Evolutionary conservation across 257 asterid genomes (phyloP).

Genomic region (Jasminum sambac): DNA sequence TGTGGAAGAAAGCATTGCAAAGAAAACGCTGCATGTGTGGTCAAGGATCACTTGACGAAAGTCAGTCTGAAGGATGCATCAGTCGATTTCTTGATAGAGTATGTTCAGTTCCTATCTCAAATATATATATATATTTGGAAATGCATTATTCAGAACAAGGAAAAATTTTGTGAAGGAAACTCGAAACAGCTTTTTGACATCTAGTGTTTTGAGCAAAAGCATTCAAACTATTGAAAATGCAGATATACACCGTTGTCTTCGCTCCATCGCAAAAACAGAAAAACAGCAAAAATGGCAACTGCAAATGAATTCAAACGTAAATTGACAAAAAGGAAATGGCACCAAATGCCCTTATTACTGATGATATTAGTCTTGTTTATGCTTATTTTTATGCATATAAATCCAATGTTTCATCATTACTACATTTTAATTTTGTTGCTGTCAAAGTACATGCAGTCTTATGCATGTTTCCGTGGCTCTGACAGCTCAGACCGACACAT

Average conservation of each 20-base stretch:
- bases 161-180: too few species aligned
- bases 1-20: constrained; percentile 78
- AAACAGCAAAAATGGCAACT: too few species aligned
- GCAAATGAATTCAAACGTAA: too few species aligned
- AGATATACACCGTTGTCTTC: too few species aligned
- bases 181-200: too few species aligned
- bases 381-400: background rate
- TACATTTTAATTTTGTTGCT: background rate
- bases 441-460: background rate
- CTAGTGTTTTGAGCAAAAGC: too few species aligned
- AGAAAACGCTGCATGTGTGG: constrained; percentile 67
- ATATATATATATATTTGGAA: too few species aligned
- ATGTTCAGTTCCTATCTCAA: constrained; percentile 29
- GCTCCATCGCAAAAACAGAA: too few species aligned
- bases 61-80: constrained; percentile 80
- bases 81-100: constrained; percentile 86
- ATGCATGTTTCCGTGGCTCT: background rate
- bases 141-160: too few species aligned
- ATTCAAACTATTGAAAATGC: too few species aligned
- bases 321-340: too few species aligned
- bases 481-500: background rate
- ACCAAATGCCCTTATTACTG: constrained; percentile 1
- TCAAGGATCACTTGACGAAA: constrained; percentile 74
- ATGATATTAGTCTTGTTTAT: background rate
- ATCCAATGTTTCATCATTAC: background rate